Conservation (phyloP, 1,139 yeast genomes). For the Taphrina deformans region DNA sequence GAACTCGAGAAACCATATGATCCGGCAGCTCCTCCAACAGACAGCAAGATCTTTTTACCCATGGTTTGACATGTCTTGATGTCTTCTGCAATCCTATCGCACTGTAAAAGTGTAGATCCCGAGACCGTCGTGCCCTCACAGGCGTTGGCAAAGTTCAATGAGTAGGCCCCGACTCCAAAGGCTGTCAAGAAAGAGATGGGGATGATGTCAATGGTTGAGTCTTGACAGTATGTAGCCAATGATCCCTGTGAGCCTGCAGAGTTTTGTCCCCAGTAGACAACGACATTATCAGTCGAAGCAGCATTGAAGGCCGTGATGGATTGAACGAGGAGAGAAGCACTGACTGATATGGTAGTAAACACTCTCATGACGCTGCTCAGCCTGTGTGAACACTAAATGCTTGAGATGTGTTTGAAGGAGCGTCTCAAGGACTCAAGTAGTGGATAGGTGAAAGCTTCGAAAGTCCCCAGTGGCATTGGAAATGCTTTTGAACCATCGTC, state of each 20-base stretch:
- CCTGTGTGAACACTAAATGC: background rate
- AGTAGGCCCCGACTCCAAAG: constrained; percentile 50
- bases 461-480: background rate
- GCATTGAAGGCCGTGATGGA: constrained; percentile 36
- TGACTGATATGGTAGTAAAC: background rate
- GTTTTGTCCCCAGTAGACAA: constrained; percentile 89
- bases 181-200: constrained; percentile 66
- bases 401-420: background rate
- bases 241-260: constrained; percentile 63
- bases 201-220: constrained; percentile 68
- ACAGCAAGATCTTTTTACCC: constrained; percentile 76
- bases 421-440: background rate
- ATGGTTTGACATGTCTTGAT: constrained; percentile 75
- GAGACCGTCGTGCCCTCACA: constrained; percentile 43
- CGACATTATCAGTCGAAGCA: constrained; percentile 54
- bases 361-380: background rate
- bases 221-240: constrained; percentile 67
- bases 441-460: background rate
- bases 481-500: background rate
- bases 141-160: constrained; percentile 70
- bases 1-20: constrained; percentile 70
- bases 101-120: constrained; percentile 45
- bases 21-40: constrained; percentile 88
- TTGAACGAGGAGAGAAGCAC: background rate
- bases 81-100: constrained; percentile 52